Conservation (phyloP, 2,329 filamentous ascomycete genomes). For the Scortechinia acanthostroma region DNA sequence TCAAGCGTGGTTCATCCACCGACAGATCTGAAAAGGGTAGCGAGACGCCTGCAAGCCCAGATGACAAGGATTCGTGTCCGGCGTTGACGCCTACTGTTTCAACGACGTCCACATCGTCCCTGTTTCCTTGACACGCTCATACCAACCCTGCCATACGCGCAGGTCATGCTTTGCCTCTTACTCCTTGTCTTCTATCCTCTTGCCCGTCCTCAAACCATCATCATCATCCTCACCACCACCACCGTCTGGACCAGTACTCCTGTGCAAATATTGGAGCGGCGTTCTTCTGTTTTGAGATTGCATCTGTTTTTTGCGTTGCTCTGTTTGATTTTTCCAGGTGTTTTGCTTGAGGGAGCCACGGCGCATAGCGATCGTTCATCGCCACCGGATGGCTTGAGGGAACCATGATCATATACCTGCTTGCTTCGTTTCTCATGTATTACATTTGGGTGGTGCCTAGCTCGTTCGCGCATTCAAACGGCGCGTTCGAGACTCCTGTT, state of each 20-base stretch:
- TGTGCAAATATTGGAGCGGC: neutral
- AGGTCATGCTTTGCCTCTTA: neutral
- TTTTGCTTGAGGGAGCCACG: conserved; percentile 3
- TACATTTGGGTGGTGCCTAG: no score
- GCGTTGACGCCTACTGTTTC: conserved; percentile 22
- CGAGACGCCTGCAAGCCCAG: conserved; percentile 12
- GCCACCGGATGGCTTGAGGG: no score
- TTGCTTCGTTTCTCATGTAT: no score
- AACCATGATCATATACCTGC: no score
- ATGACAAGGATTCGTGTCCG: conserved; percentile 22
- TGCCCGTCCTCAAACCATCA: neutral
- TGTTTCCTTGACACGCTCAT: conserved; percentile 10
- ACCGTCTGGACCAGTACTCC: no score
- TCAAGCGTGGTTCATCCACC: conserved; percentile 27
- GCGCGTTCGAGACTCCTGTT: no score
- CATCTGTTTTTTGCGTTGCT: conserved; percentile 3
- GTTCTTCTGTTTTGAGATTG: conserved; percentile 4
- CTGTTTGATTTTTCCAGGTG: conserved; percentile 9
- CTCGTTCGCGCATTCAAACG: no score
- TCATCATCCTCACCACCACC: neutral
- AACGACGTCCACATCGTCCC: conserved; percentile 21
- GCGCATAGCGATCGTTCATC: conserved; percentile 2
- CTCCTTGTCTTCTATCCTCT: neutral
- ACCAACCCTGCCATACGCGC: neutral
- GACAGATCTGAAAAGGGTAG: conserved; percentile 13